Evolutionary conservation across 2,329 filamentous ascomycete species (phyloP), one percentile per base, ranked within the genome.

Genomic region (Leptosphaerulina australis): DNA sequence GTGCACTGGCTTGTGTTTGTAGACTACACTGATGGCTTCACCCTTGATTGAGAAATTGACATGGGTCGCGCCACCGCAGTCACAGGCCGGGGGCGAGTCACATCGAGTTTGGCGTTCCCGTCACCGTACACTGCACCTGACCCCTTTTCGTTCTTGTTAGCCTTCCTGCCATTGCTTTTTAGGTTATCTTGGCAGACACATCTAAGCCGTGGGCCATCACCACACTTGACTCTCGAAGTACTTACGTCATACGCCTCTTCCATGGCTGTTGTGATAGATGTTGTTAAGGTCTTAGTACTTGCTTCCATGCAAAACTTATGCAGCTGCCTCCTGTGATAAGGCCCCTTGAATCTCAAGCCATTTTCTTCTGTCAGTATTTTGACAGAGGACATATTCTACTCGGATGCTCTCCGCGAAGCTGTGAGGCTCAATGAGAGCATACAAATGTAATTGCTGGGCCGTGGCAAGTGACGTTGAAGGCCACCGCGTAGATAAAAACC

Each of bases 1-100:
- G 45, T 72, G 69, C 20, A 72, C 66, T 4, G 65, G 67, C 28
- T 70, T 71, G 41, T 72, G 69, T 37, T 67, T 68, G 41, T 73
- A 73, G 17, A 72, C 61, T 1, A 72, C 64, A 35, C 71, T 67
- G 24, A 73, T 58, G 5, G 67, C 67, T 22, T 68, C 62, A 35
- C 67, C 56, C 47, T 70, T 68, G 26, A 59, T 66, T 2, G 69
- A 73, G 39, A 72, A 72, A 25, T 66, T 72, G 41, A 73, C 53
- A 22, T 66, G 59, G 15, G 73, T 61, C 5, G 68, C 67, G 25
- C 70, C 69, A 14, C 66, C 62, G 30, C 70, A 72, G 43, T 70
- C 65, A 38, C 68, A 70, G 0, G 61, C 68, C 3, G 66, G 60
- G 21, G 62, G 36, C 6, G 24, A 10, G 11, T 25, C 22, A 17